phyloP scores from a whole-genome alignment of 2,329 filamentous ascomycete species.

The Colletotrichum brevisporum region DNA sequence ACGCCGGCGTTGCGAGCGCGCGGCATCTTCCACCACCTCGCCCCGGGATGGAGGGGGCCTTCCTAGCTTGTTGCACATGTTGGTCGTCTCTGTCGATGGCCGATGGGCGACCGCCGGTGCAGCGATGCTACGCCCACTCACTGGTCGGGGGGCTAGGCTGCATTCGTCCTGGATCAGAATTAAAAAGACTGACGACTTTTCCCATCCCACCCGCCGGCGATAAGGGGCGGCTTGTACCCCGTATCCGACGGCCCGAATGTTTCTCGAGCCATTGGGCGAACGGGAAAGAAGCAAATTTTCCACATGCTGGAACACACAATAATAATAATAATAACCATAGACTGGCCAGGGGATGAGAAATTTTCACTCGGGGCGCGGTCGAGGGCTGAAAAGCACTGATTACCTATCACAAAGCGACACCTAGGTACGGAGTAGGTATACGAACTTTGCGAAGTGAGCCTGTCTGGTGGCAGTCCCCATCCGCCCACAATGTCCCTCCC shows the following conservation, averaged over 20 bases:
- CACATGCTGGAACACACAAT: neutral
- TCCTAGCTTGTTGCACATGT: too few relatives aligned
- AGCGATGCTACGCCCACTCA: constrained; percentile 8
- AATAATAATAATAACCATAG: neutral
- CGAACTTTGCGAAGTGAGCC: neutral
- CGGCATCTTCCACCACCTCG: constrained; percentile 29
- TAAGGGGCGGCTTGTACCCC: constrained; percentile 18
- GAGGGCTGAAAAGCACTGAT: constrained; percentile 4
- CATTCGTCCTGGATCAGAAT: constrained; percentile 22
- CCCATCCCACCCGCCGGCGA: constrained; percentile 26
- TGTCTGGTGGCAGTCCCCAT: constrained; percentile 1
- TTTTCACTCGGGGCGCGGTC: too few relatives aligned
- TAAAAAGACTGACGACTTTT: constrained; percentile 10
- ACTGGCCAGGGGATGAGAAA: too few relatives aligned
- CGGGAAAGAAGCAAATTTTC: constrained; percentile 5
- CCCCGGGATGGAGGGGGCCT: constrained; percentile 2
- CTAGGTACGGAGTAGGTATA: neutral
- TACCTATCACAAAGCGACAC: neutral
- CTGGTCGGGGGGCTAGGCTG: constrained; percentile 25
- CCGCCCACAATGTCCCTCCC: constrained; percentile 2
- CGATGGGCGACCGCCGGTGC: neutral
- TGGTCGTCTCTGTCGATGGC: constrained; percentile 12
- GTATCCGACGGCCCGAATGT: constrained; percentile 31
- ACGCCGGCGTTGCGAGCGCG: constrained; percentile 26
- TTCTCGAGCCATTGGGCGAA: neutral